Percentiles rank a stretch among this genome's conserved stretches.
Evolutionary conservation across 305 asterid genomes (phyloP).

Genomic region (Fraxinus floribunda): DNA sequence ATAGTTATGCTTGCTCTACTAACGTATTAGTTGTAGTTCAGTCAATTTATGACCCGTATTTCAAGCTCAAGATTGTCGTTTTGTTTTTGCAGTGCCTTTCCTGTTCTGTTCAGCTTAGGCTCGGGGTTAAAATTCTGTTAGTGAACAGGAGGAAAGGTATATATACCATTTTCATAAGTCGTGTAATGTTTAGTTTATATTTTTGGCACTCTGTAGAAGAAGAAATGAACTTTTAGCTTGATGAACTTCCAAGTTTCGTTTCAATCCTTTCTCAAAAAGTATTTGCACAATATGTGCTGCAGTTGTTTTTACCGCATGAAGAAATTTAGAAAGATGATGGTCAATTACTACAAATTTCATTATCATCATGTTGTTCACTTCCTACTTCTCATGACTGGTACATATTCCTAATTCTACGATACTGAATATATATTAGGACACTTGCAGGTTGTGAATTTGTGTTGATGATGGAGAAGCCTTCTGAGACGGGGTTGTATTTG

Average conservation of each 20-base stretch:
- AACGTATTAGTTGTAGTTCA: not conserved
- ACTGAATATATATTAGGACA: not conserved
- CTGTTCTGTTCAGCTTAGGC: constrained; percentile 37
- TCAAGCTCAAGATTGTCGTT: not conserved
- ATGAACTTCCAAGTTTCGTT: not conserved
- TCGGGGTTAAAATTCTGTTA: not conserved
- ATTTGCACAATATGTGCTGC: not conserved
- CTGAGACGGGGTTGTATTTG: constrained; percentile 4
- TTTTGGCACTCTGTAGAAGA: not conserved
- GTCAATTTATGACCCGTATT: not conserved
- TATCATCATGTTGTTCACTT: not conserved
- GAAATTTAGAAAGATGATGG: not conserved
- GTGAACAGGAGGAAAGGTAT: constrained; percentile 26
- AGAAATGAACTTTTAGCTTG: not conserved
- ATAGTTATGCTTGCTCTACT: not conserved
- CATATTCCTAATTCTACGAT: not conserved
- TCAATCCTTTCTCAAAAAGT: not conserved
- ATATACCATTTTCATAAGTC: constrained; percentile 8
- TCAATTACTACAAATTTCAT: not conserved
- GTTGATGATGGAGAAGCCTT: not conserved
- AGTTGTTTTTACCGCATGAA: not conserved
- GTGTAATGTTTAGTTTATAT: not conserved
- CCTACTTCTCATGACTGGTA: not conserved
- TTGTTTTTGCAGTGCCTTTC: constrained; percentile 49
- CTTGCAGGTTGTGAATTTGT: constrained; percentile 21